A percentile compares a stretch with the other conserved stretches of the same genome.
These are phyloP conservation scores for Phytophthora boehmeriae DNA, from an alignment of 352 stramenopile species.

Conservation along the genomic window DNA sequence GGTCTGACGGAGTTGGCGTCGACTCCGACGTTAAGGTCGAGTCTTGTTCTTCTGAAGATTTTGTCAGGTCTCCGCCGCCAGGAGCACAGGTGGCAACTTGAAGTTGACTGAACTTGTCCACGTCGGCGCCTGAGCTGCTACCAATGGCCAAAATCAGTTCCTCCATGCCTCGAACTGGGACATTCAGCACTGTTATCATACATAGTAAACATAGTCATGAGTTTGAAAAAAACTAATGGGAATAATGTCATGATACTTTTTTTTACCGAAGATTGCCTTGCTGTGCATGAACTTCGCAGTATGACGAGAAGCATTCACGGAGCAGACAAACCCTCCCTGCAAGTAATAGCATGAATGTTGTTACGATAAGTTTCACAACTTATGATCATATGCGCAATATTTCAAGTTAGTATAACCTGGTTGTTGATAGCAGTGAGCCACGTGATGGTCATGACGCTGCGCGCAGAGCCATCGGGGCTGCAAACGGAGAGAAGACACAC, in stretches of 20 bases:
- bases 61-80: conserved; percentile 27
- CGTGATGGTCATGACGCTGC: conserved; percentile 85
- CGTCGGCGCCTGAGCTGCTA: conserved; percentile 49
- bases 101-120: conserved; percentile 72
- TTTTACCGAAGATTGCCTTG: conserved; percentile 60
- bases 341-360: background rate
- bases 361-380: background rate
- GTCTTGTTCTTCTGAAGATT: background rate
- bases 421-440: conserved; percentile 91
- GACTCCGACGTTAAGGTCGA: background rate
- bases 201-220: conserved; percentile 1
- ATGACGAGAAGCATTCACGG: conserved; percentile 75
- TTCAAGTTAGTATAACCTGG: conserved; percentile 38
- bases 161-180: conserved; percentile 75
- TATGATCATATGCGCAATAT: background rate
- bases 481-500: conserved; percentile 72
- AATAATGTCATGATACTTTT: too few species aligned
- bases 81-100: conserved; percentile 51
- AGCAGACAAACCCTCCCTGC: conserved; percentile 83
- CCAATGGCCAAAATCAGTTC: conserved; percentile 81
- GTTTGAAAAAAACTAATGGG: too few species aligned
- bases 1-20: background rate
- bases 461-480: conserved; percentile 21
- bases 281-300: conserved; percentile 62
- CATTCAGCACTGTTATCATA: conserved; percentile 63